Evolutionary conservation across 805 yeast genomes (phyloP), one percentile per base, ranked within the genome.

Genomic region (Saccharomycodes ludwigii): DNA sequence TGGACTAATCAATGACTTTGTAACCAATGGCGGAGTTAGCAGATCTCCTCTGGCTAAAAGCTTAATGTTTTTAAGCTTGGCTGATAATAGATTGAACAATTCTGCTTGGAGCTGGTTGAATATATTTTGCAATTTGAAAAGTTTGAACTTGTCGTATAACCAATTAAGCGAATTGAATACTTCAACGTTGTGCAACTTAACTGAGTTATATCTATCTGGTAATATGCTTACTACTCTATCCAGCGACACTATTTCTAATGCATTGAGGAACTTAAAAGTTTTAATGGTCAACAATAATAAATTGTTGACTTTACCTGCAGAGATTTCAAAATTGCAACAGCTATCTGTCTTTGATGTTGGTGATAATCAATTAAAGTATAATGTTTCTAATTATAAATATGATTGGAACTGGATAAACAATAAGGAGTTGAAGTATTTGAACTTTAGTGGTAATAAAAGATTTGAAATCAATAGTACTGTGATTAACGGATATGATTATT

Each of bases 371-470:
- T 62, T 91, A 55, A 81, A 85, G 47, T 91, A 91, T 55, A 91
- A 91, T 46, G 84, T 88, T 34, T 79, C 91, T 3, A 91, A 91
- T 53, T 82, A 85, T 69, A 93, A 91, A 11, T 88, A 83, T 49
- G 98, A 91, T 52, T 91, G 97, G 96, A 91, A 84, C 56, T 91
- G 98, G 98, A 76, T 79, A 44, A 76, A 75, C 62, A 91, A 91
- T 49, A 62, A 68, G 33, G 71, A 73, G 25, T 62, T 91, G 53
- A 73, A 66, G 42, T 85, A 79, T 46, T 66, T 91, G 50, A 91
- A 88, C 52, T 76, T 91, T 35, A 84, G 96, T 0, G 96, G 96
- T 23, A 91, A 91, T 50, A 79, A 80, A 49, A 68, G 95, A 40
- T 73, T 91, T 40, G 97, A 91, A 49, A 86, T 91, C 45, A 80